phyloP scores from a whole-genome alignment of 1,139 yeast genomes.

The Geotrichum siamense region DNA sequence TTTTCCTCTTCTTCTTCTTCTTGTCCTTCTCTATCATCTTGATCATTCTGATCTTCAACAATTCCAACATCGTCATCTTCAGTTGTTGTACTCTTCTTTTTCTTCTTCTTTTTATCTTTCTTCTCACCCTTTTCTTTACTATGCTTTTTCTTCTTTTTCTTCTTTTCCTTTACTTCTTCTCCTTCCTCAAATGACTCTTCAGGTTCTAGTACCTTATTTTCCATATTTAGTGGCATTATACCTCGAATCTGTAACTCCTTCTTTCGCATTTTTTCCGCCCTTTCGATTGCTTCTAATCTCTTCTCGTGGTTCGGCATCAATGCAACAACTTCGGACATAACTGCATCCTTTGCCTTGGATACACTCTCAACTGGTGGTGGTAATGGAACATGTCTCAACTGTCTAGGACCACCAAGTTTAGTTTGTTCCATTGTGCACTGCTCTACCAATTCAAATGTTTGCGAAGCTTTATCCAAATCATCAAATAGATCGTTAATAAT shows the following conservation, averaged over 20 bases:
- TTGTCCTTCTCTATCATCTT: not conserved
- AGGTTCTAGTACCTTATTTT: constrained; percentile 81
- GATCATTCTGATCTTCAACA: not conserved
- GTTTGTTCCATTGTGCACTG: constrained; percentile 76
- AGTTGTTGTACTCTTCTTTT: constrained; percentile 30
- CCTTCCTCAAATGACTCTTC: constrained; percentile 57
- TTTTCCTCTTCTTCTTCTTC: not conserved
- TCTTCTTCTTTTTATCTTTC: constrained; percentile 45
- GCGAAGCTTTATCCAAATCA: constrained; percentile 71
- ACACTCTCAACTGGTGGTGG: constrained; percentile 31
- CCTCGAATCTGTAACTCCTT: constrained; percentile 57
- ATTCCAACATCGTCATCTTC: constrained; percentile 3
- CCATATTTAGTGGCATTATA: constrained; percentile 57
- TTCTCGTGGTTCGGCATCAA: constrained; percentile 77
- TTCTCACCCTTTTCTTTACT: constrained; percentile 45
- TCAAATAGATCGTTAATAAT: constrained; percentile 71
- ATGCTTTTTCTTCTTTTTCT: constrained; percentile 2
- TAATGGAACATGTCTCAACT: constrained; percentile 17
- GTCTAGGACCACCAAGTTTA: constrained; percentile 28
- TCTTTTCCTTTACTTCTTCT: constrained; percentile 17
- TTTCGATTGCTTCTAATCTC: constrained; percentile 78
- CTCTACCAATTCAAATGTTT: constrained; percentile 73
- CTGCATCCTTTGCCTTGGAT: constrained; percentile 62
- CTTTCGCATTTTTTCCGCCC: constrained; percentile 75
- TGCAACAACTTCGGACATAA: constrained; percentile 70